A percentile compares a stretch with the other conserved stretches of the same genome.
Evolutionary conservation across 2,329 filamentous ascomycete species (phyloP).

Genomic region (Penicillium sp.): DNA sequence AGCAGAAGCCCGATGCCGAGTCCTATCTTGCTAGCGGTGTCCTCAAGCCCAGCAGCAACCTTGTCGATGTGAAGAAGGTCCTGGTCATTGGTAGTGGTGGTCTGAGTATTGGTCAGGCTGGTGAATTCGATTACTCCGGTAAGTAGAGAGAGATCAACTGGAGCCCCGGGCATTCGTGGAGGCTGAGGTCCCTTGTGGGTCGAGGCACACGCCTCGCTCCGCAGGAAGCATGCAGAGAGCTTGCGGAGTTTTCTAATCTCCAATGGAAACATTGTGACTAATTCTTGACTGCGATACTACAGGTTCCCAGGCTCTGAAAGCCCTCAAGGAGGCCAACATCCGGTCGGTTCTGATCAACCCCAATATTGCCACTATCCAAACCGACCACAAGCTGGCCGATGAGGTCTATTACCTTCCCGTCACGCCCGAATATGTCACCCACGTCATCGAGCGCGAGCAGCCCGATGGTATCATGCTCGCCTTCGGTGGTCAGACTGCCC

Average conservation of each 20-base stretch:
- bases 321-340: slow-evolving; percentile 91
- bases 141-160: slow-evolving; percentile 39
- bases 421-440: slow-evolving; percentile 94
- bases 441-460: slow-evolving; percentile 93
- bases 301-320: slow-evolving; percentile 96
- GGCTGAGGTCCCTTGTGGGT: slow-evolving; percentile 3
- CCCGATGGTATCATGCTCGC: slow-evolving; percentile 97
- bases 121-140: slow-evolving; percentile 99
- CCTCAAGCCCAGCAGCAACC: slow-evolving; percentile 70
- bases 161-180: not conserved
- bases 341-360: slow-evolving; percentile 92
- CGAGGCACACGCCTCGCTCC: not conserved
- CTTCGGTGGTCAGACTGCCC: slow-evolving; percentile 93
- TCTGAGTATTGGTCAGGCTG: slow-evolving; percentile 93
- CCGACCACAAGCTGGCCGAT: slow-evolving; percentile 90
- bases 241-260: not conserved
- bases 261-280: slow-evolving; percentile 13
- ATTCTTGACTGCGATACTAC: slow-evolving; percentile 20
- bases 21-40: slow-evolving; percentile 87
- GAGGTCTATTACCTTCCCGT: slow-evolving; percentile 98
- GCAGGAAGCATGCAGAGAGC: slow-evolving; percentile 9
- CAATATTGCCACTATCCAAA: slow-evolving; percentile 98
- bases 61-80: slow-evolving; percentile 93
- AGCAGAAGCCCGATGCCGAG: slow-evolving; percentile 73
- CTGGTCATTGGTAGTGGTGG: slow-evolving; percentile 94